Percentiles rank a stretch among this genome's conserved stretches.
Conservation (phyloP, 495 filamentous ascomycete species). For the Tuber umbilicatum region DNA sequence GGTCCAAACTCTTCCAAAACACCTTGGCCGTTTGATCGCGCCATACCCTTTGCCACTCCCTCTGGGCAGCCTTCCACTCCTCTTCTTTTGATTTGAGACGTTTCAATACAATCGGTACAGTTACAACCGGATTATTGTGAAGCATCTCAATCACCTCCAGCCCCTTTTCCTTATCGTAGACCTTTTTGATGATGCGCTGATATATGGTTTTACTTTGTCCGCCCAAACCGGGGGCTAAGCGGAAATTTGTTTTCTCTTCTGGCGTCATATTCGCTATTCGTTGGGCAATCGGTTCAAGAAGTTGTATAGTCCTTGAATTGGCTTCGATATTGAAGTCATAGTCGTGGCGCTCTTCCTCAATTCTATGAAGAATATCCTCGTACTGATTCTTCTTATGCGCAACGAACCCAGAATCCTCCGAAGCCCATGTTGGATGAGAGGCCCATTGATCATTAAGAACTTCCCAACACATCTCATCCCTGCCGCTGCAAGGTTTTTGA, state of each 20-base stretch:
- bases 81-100: conserved; percentile 89
- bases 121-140: conserved; percentile 69
- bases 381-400: conserved; percentile 92
- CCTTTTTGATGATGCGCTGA: conserved; percentile 93
- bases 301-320: conserved; percentile 82
- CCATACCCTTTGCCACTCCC: conserved; percentile 99
- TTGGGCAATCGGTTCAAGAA: conserved; percentile 87
- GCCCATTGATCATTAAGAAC: conserved; percentile 98
- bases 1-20: conserved; percentile 92
- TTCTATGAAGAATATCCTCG: conserved; percentile 87
- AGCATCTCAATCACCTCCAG: conserved; percentile 74
- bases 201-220: conserved; percentile 94
- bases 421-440: conserved; percentile 97
- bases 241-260: conserved; percentile 64
- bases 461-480: conserved; percentile 82
- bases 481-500: conserved; percentile 79
- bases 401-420: conserved; percentile 96
- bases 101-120: conserved; percentile 77
- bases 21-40: conserved; percentile 83
- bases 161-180: conserved; percentile 84
- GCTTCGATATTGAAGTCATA: conserved; percentile 98
- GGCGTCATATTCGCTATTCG: conserved; percentile 69
- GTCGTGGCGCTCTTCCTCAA: conserved; percentile 97
- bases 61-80: conserved; percentile 90
- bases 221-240: conserved; percentile 73